Evolutionary conservation across 306 rosid species (phyloP), one percentile per base, ranked within the genome.

Genomic region (Casuarina equisetifolia): DNA sequence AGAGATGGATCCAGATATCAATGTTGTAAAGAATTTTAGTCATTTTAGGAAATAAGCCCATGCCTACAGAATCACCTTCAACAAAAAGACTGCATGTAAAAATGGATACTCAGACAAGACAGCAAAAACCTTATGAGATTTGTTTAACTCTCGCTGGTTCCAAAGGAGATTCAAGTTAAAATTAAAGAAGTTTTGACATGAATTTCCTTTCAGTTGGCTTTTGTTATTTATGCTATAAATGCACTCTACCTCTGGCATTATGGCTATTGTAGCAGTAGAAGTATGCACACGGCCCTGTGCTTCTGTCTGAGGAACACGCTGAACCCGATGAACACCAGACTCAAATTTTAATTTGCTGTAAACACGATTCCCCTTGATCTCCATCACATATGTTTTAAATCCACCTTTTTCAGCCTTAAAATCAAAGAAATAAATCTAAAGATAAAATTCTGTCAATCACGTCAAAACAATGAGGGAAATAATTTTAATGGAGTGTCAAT

Each of bases 261-360:
- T 95, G 61, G 99, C 99, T 76, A 95, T 97, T 25, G 99, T 95
- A 13, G 99, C 99, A 72, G 99, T 95, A 72, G 99, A 95, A 70
- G 99, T 95, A 86, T 95, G 99, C 55, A 95, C 93, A 12, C 99
- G 92, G 36, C 99, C 99, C 82, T 95, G 99, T 49, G 97, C 67
- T 83, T 95, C 99, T 57, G 99, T 95, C 76, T 88, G 94, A 67
- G 99, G 99, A 86, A 95, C 99, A 45, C 99, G 97, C 81, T 95
- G 99, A 80, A 95, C 99, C 69, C 99, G 90, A 63, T 95, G 99
- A 79, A 95, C 99, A 75, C 99, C 99, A 51, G 99, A 92, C 81
- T 95, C 99, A 10, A 86, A 95, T 86, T 92, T 92, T 78, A 95
- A 85, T 88, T 92, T 95, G 82, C 97, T 95, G 88, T 92, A 92